Evolutionary conservation across 73 alveolate genomes (phyloP), one percentile per base, ranked within the genome.

Genomic region (Paramecium sexaurelia): DNA sequence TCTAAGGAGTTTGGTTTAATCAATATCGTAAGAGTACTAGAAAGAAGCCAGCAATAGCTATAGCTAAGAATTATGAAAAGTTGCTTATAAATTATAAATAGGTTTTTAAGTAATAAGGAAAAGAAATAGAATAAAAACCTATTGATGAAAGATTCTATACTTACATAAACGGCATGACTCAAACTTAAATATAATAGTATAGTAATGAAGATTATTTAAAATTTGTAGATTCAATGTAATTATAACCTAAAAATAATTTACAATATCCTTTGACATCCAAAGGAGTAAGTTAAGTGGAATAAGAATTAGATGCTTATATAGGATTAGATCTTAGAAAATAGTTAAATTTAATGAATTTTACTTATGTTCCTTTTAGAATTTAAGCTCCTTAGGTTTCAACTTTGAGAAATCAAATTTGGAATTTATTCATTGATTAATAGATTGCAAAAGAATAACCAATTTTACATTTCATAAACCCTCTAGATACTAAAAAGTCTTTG

Each of bases 1-100:
- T 66, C 67, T 51, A 51, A 51, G 67, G 83, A 26, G 83, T 66
- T 20, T 66, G 83, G 83, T 66, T 66, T 66, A 32, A 45, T 29
- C 7, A 66, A 66, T 66, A 66, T 66, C 37, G 83, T 26, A 66
- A 66, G 7, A 66, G 83, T 15, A 66, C 47, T 11, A 66, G 43
- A 66, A 66, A 66, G n/a, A 2, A 29, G 24, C 47, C 37, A 66
- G 37, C 83, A 6, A 29, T 32, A 20, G 43, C 37, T 0, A 66
- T 66, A 22, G 37, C 43, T 66, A 32, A 66, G 9, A 29, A 26
- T 1, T 66, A 66, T 66, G 43, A 7, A 4, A 66, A 32, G 11
- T 66, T 66, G 11, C 47, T 66, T 11, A 32, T 6, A 7, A 66
- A 66, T 29, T 66, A 66, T 24, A 66, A 66, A 32, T 29, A 5